phyloP scores from a whole-genome alignment of 805 yeast species.

The Vanderwaltozyma tropicalis region DNA sequence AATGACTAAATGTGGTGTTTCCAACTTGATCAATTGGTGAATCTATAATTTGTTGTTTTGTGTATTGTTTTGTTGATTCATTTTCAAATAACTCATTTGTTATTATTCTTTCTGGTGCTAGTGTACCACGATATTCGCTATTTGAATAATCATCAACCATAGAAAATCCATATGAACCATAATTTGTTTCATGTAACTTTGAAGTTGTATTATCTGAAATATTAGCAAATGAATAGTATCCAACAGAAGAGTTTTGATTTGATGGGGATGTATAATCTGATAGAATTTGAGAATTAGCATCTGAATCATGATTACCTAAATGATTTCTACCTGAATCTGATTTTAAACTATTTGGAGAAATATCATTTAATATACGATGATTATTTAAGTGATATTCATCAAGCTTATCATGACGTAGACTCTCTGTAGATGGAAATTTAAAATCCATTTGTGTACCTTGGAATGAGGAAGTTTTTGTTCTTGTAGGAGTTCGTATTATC shows the following conservation, averaged over 20 bases:
- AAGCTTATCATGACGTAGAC: slow-evolving; percentile 6
- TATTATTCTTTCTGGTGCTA: slow-evolving; percentile 11
- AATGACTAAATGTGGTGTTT: slow-evolving; percentile 1
- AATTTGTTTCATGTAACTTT: neutral
- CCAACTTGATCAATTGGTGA: no score
- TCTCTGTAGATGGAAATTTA: slow-evolving; percentile 30
- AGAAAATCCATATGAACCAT: neutral
- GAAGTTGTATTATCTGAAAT: slow-evolving; percentile 30
- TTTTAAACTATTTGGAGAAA: neutral
- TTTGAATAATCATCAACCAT: slow-evolving; percentile 1
- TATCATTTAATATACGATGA: slow-evolving; percentile 20
- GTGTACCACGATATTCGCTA: slow-evolving; percentile 10
- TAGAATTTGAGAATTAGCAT: slow-evolving; percentile 24
- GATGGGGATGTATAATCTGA: slow-evolving; percentile 17
- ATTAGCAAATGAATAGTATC: slow-evolving; percentile 29
- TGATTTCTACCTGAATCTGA: neutral
- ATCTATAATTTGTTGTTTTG: no score
- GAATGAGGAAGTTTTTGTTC: slow-evolving; percentile 31
- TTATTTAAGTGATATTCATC: slow-evolving; percentile 20
- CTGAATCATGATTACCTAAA: slow-evolving; percentile 6
- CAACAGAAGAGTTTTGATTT: slow-evolving; percentile 23
- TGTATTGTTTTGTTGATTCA: neutral
- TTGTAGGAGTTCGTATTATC: slow-evolving; percentile 25
- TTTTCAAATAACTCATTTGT: neutral
- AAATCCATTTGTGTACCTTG: slow-evolving; percentile 33